Percentiles rank a stretch among this genome's conserved stretches.
These are phyloP conservation scores for Paraphaeosphaeria minitans DNA, from an alignment of 2,329 filamentous ascomycete genomes.

Conservation along the genomic window DNA sequence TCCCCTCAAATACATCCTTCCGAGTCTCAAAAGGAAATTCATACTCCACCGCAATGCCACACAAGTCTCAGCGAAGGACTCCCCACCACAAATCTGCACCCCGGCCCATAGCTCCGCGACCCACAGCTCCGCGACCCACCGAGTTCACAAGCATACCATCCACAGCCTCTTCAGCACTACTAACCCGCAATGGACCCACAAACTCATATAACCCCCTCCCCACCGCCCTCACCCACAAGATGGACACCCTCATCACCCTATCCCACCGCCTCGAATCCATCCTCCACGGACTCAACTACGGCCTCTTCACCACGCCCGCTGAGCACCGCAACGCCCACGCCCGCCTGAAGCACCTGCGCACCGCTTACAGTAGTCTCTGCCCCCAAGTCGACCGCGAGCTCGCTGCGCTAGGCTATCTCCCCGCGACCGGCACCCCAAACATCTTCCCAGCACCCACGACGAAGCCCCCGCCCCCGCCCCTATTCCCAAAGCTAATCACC, in stretches of 20 bases:
- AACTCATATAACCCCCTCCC: conserved; percentile 16
- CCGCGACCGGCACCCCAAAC: background rate
- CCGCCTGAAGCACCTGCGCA: background rate
- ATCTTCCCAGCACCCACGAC: too few species aligned
- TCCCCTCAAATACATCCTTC: background rate
- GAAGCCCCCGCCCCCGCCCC: too few species aligned
- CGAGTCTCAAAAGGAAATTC: background rate
- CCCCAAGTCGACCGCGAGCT: conserved; percentile 4
- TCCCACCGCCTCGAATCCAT: conserved; percentile 15
- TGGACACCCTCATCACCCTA: conserved; percentile 15
- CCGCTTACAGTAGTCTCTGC: background rate
- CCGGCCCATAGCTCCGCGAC: conserved; percentile 2
- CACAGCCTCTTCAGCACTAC: background rate
- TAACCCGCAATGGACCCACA: background rate
- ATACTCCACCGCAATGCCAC: background rate
- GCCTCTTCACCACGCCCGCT: background rate
- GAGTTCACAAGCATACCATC: background rate
- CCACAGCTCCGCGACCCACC: background rate
- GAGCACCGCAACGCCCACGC: background rate
- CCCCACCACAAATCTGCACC: background rate
- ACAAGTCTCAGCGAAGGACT: background rate
- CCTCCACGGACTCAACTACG: conserved; percentile 2
- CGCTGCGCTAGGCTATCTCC: background rate
- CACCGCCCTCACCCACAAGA: conserved; percentile 13
- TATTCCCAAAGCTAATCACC: too few species aligned